Evolutionary conservation across 805 yeast genomes (phyloP).

Genomic region (Helenozyma baotianmanensis): DNA sequence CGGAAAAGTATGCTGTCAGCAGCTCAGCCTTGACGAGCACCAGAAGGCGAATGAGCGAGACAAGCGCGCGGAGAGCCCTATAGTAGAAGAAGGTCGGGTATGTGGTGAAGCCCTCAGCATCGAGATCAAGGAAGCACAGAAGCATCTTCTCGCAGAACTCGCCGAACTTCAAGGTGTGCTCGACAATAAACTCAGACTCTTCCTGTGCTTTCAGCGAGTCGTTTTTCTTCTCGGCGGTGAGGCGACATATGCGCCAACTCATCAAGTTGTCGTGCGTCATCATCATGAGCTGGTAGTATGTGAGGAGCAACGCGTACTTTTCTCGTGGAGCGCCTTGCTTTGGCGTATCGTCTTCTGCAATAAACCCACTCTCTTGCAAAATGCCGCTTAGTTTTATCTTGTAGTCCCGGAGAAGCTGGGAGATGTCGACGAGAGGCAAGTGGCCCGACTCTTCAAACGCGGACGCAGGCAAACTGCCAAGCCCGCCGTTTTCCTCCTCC

Average conservation of each 20-base stretch:
- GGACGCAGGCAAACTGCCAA: conserved; percentile 1
- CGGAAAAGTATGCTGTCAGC: conserved; percentile 2
- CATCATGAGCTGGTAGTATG: conserved; percentile 48
- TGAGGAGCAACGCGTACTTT: conserved; percentile 15
- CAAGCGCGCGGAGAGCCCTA: conserved; percentile 50
- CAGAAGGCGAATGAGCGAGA: conserved; percentile 43
- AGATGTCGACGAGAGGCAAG: background rate
- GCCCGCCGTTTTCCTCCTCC: conserved; percentile 4
- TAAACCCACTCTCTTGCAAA: too few species aligned
- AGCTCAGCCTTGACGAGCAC: conserved; percentile 37
- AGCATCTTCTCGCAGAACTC: conserved; percentile 44
- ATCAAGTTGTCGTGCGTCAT: conserved; percentile 50
- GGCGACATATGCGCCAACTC: conserved; percentile 26
- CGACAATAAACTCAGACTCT: conserved; percentile 18
- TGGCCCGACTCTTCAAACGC: background rate
- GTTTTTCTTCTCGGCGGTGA: conserved; percentile 1
- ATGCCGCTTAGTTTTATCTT: too few species aligned
- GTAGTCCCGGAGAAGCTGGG: too few species aligned
- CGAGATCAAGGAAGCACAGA: conserved; percentile 39
- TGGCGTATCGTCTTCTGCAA: background rate
- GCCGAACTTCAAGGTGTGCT: conserved; percentile 38
- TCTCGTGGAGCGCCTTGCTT: too few species aligned
- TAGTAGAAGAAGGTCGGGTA: conserved; percentile 52
- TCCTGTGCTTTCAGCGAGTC: too few species aligned
- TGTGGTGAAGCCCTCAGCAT: conserved; percentile 30